phyloP scores from a whole-genome alignment of 257 asterid genomes.

The Salvia splendens region DNA sequence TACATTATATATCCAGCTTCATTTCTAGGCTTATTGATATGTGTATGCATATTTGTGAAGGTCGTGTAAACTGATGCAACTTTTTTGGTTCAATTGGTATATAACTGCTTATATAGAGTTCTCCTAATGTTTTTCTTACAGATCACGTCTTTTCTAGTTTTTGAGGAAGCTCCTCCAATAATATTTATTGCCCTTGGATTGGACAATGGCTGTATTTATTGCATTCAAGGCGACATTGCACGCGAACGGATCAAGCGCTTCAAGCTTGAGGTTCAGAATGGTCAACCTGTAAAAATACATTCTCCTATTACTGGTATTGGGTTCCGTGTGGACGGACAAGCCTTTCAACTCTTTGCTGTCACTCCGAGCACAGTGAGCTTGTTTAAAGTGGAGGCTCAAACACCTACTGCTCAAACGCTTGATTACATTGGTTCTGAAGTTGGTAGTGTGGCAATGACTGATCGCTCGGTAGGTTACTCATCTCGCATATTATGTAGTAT shows the following conservation, averaged over 20 bases:
- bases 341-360: slow-evolving; percentile 79
- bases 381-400: slow-evolving; percentile 69
- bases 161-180: slow-evolving; percentile 96
- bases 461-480: slow-evolving; percentile 62
- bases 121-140: slow-evolving; percentile 39
- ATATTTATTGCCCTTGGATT: slow-evolving; percentile 86
- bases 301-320: slow-evolving; percentile 77
- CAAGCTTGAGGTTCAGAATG: slow-evolving; percentile 67
- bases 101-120: slow-evolving; percentile 5
- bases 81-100: not conserved
- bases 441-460: slow-evolving; percentile 83
- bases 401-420: slow-evolving; percentile 66
- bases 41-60: not conserved
- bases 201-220: slow-evolving; percentile 84
- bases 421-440: slow-evolving; percentile 89
- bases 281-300: slow-evolving; percentile 44
- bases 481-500: not conserved
- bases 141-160: slow-evolving; percentile 80
- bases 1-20: slow-evolving; percentile 26
- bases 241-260: slow-evolving; percentile 94
- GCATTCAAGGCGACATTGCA: slow-evolving; percentile 96
- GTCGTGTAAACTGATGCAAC: not conserved
- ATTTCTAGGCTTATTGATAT: slow-evolving; percentile 6
- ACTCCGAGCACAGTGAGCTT: slow-evolving; percentile 85
- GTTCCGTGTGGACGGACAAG: slow-evolving; percentile 88